Percentiles rank a stretch among this genome's conserved stretches.
Evolutionary conservation across 2,329 filamentous ascomycete species (phyloP).

Genomic region (Pseudodiploospora longispora): DNA sequence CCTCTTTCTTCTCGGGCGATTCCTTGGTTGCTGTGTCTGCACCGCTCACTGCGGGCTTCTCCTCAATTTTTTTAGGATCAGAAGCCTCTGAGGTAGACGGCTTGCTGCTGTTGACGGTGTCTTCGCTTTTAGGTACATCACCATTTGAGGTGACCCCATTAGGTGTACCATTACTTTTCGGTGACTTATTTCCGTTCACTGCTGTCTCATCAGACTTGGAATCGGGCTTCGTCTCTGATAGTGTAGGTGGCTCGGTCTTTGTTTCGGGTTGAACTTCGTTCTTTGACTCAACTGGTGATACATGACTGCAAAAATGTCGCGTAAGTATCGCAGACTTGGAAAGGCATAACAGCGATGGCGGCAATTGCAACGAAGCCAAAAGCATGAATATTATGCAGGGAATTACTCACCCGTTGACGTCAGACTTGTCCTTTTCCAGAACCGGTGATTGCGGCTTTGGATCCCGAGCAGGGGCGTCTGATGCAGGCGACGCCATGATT

Average conservation of each 20-base stretch:
- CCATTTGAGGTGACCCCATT: constrained; percentile 3
- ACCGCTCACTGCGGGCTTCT: no score
- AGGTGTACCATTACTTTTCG: background rate
- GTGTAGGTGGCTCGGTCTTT: background rate
- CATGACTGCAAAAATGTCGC: constrained; percentile 8
- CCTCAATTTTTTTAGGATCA: no score
- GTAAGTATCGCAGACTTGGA: constrained; percentile 14
- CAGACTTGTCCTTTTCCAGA: constrained; percentile 23
- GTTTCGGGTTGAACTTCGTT: constrained; percentile 7
- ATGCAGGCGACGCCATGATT: constrained; percentile 44
- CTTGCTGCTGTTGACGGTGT: background rate
- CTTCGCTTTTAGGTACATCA: background rate
- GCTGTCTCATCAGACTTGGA: constrained; percentile 8
- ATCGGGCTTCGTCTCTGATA: background rate
- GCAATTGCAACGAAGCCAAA: constrained; percentile 9
- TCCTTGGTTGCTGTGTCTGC: background rate
- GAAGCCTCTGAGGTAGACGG: background rate
- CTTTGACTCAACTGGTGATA: constrained; percentile 2
- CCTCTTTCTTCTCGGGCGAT: constrained; percentile 9
- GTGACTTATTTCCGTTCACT: constrained; percentile 12
- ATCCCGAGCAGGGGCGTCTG: constrained; percentile 34
- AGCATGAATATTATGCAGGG: constrained; percentile 1
- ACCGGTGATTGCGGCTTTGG: constrained; percentile 35
- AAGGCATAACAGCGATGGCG: constrained; percentile 2
- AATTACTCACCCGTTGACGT: constrained; percentile 30